phyloP scores from a whole-genome alignment of 1,284 basidiomycete species.

The Ustilago hordei region DNA sequence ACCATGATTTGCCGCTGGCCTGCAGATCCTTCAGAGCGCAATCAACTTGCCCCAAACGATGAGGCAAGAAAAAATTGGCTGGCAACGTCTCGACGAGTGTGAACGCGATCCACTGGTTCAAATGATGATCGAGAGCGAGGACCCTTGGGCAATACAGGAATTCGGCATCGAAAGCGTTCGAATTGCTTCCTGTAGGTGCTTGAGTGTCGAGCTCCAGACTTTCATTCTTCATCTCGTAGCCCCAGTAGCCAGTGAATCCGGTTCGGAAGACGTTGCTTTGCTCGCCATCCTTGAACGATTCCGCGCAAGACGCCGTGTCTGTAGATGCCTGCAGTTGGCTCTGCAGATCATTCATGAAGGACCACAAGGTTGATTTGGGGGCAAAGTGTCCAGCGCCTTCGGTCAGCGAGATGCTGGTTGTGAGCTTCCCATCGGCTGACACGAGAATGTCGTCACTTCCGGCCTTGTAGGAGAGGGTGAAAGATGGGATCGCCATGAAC shows the following conservation, averaged over 20 bases:
- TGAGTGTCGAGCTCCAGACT: constrained; percentile 62
- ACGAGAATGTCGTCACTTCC: constrained; percentile 15
- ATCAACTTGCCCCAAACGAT: constrained; percentile 9
- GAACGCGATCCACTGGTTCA: constrained; percentile 70
- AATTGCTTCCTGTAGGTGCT: constrained; percentile 5
- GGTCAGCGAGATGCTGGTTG: not conserved
- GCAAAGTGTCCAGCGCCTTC: not conserved
- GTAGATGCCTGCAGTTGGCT: constrained; percentile 30
- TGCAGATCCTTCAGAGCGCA: constrained; percentile 22
- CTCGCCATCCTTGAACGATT: constrained; percentile 10
- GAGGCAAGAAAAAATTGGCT: not conserved
- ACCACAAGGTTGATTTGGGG: constrained; percentile 52
- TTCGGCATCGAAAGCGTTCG: constrained; percentile 67
- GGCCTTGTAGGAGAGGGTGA: constrained; percentile 57
- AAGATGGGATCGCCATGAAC: constrained; percentile 63
- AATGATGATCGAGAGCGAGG: constrained; percentile 70
- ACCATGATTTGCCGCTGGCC: constrained; percentile 22
- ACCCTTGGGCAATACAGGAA: constrained; percentile 70
- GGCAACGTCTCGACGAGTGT: constrained; percentile 46
- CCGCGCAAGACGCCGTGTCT: constrained; percentile 1
- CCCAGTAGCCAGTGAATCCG: constrained; percentile 74
- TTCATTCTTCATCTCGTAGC: constrained; percentile 74
- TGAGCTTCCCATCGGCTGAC: constrained; percentile 15
- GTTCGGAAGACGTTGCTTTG: constrained; percentile 68
- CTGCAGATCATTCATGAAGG: constrained; percentile 57